Evolutionary conservation across 2,329 filamentous ascomycete species (phyloP).

Genomic region (Hypoxylon sp.): DNA sequence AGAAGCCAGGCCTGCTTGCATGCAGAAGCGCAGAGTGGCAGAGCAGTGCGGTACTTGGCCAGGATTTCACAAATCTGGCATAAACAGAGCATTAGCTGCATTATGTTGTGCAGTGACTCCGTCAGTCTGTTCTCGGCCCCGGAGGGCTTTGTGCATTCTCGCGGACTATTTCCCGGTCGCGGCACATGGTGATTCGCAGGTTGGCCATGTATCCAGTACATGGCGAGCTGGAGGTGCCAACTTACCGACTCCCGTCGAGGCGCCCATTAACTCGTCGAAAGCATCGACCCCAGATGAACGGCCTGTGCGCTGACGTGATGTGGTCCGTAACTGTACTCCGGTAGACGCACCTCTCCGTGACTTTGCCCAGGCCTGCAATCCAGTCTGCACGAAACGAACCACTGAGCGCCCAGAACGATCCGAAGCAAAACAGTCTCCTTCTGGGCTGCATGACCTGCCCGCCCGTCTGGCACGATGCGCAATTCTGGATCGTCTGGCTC

Average conservation of each 20-base stretch:
- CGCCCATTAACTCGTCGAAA: constrained; percentile 2
- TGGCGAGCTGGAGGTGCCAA: not conserved
- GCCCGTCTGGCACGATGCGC: not conserved
- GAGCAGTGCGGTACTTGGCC: constrained; percentile 2
- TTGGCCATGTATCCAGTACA: constrained; percentile 1
- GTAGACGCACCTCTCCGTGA: constrained; percentile 7
- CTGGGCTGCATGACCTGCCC: not conserved
- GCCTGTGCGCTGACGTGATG: constrained; percentile 26
- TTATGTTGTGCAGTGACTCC: constrained; percentile 3
- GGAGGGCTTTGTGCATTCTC: constrained; percentile 6
- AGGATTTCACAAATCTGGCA: constrained; percentile 5
- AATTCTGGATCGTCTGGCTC: not conserved
- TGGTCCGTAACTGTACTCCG: constrained; percentile 2
- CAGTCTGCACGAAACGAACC: not conserved
- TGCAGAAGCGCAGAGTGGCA: not conserved
- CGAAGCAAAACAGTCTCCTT: not conserved
- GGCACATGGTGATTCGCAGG: not conserved
- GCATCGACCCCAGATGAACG: constrained; percentile 17
- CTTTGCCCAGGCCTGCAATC: not conserved
- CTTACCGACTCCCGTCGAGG: not conserved
- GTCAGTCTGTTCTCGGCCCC: constrained; percentile 1
- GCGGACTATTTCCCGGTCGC: constrained; percentile 23
- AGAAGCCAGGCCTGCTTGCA: constrained; percentile 2
- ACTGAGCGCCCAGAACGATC: not conserved
- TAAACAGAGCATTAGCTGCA: constrained; percentile 1